phyloP scores from a whole-genome alignment of 106 monocot genomes.

The Amphibolis antarctica region DNA sequence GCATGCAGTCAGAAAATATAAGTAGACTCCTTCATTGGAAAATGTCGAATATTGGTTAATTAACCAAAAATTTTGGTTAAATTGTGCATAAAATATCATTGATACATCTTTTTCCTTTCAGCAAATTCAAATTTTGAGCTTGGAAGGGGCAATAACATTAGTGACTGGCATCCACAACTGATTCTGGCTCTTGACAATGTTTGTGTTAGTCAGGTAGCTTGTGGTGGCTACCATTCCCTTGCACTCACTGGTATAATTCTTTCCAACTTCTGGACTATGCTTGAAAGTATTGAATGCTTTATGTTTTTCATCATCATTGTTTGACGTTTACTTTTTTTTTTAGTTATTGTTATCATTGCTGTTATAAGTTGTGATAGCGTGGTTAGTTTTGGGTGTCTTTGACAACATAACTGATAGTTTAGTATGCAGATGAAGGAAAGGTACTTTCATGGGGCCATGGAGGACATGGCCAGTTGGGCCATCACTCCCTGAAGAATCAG shows the following conservation, averaged over 20 bases:
- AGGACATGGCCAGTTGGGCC: constrained; percentile 95
- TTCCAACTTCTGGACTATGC: background rate
- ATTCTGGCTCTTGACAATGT: constrained; percentile 43
- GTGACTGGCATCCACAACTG: constrained; percentile 76
- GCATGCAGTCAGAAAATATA: too few relatives aligned
- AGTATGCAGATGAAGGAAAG: constrained; percentile 47
- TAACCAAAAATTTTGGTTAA: too few relatives aligned
- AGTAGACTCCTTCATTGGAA: too few relatives aligned
- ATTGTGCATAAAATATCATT: too few relatives aligned
- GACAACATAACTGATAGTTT: too few relatives aligned
- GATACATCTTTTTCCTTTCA: constrained; percentile 14
- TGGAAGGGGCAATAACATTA: constrained; percentile 66
- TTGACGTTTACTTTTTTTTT: too few relatives aligned
- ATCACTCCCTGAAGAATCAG: constrained; percentile 43
- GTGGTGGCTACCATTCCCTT: constrained; percentile 90
- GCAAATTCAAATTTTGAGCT: constrained; percentile 96
- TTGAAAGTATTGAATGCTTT: background rate
- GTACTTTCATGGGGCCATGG: constrained; percentile 99
- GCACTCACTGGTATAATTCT: constrained; percentile 69
- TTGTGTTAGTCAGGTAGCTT: constrained; percentile 56
- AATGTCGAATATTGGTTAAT: too few relatives aligned
- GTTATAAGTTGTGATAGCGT: background rate
- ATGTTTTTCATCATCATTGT: too few relatives aligned
- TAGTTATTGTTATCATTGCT: background rate
- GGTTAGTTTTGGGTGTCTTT: too few relatives aligned